phyloP scores from a whole-genome alignment of 345 rosid species.

The Arabis alpina region DNA sequence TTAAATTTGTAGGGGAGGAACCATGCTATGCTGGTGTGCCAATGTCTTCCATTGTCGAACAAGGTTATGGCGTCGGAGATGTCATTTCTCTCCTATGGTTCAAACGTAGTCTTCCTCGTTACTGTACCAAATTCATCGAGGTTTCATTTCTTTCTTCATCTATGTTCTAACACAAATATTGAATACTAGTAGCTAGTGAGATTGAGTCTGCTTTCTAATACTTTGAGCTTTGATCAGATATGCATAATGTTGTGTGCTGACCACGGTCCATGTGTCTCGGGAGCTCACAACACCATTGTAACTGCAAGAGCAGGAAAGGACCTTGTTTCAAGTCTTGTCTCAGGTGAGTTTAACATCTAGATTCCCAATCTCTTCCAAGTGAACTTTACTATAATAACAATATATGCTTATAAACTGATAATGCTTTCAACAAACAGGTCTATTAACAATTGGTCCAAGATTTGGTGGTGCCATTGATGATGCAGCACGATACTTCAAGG shows the following conservation, averaged over 20 bases:
- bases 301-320: constrained; percentile 99
- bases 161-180: background rate
- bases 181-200: background rate
- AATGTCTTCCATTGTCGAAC: constrained; percentile 94
- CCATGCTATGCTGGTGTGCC: constrained; percentile 99
- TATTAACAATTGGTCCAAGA: constrained; percentile 95
- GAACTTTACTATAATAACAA: constrained; percentile 9
- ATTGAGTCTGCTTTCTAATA: background rate
- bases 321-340: constrained; percentile 95
- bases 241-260: constrained; percentile 98
- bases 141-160: constrained; percentile 41
- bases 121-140: constrained; percentile 93
- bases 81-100: constrained; percentile 97
- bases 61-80: constrained; percentile 92
- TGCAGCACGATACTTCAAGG: constrained; percentile 96
- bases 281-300: constrained; percentile 95
- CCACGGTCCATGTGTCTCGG: constrained; percentile 97
- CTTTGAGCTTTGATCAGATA: constrained; percentile 57
- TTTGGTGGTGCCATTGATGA: constrained; percentile 99
- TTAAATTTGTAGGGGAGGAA: constrained; percentile 73
- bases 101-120: constrained; percentile 96
- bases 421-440: constrained; percentile 55
- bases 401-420: constrained; percentile 2
- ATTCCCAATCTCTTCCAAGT: background rate
- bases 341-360: constrained; percentile 52